Evolutionary conservation across 805 yeast species (phyloP).

Genomic region (Myxozyma udenii): DNA sequence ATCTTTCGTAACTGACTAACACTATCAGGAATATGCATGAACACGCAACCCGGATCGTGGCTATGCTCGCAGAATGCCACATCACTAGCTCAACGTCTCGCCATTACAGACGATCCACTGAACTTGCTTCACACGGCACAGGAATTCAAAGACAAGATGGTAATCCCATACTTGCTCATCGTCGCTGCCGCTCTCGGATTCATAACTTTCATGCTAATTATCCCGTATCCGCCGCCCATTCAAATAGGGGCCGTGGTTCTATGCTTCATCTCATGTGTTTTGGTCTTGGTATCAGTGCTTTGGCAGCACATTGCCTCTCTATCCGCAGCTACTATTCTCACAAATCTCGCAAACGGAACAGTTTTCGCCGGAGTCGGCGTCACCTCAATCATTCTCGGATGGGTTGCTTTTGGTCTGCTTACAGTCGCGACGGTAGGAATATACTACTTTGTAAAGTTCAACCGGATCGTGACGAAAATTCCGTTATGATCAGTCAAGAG

Average conservation of each 20-base stretch:
- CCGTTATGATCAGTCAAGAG: not conserved
- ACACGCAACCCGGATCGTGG: slow-evolving; percentile 13
- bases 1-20: not conserved
- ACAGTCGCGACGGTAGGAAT: slow-evolving; percentile 15
- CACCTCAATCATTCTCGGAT: slow-evolving; percentile 23
- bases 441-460: slow-evolving; percentile 15
- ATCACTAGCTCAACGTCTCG: slow-evolving; percentile 11
- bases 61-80: slow-evolving; percentile 22
- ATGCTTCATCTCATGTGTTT: slow-evolving; percentile 15
- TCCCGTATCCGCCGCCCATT: slow-evolving; percentile 26
- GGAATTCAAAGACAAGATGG: slow-evolving; percentile 15
- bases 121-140: slow-evolving; percentile 22
- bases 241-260: slow-evolving; percentile 6
- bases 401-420: slow-evolving; percentile 22
- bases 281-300: slow-evolving; percentile 24
- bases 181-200: slow-evolving; percentile 19
- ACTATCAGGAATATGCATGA: slow-evolving; percentile 12
- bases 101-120: slow-evolving; percentile 19
- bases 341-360: slow-evolving; percentile 22
- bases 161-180: slow-evolving; percentile 23
- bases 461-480: not conserved
- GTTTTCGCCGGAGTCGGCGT: slow-evolving; percentile 19
- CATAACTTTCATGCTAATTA: slow-evolving; percentile 16
- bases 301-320: slow-evolving; percentile 28
- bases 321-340: slow-evolving; percentile 13